Percentiles rank a stretch among this genome's conserved stretches.
phyloP scores from a whole-genome alignment of 2,329 filamentous ascomycete species.

The Exophiala calicioides region DNA sequence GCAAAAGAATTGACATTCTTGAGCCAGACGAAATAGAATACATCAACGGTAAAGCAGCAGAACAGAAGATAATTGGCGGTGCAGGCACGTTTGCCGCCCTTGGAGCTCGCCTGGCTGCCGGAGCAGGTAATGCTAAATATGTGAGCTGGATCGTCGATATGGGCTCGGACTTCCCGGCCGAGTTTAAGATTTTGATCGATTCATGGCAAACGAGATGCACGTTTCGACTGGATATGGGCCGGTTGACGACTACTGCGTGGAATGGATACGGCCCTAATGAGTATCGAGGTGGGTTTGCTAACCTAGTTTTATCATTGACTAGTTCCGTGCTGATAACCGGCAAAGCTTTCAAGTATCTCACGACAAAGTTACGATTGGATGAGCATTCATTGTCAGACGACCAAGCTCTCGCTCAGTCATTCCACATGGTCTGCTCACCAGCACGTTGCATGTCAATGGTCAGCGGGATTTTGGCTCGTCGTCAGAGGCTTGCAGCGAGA shows the following conservation, averaged over 20 bases:
- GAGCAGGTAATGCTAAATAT: constrained; percentile 61
- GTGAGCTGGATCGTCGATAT: constrained; percentile 91
- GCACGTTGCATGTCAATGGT: constrained; percentile 75
- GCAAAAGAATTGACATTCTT: background rate
- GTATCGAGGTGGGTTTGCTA: constrained; percentile 53
- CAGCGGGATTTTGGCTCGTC: constrained; percentile 62
- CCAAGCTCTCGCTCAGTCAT: constrained; percentile 71
- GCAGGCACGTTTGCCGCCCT: constrained; percentile 84
- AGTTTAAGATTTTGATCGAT: constrained; percentile 64
- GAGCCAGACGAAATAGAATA: constrained; percentile 91
- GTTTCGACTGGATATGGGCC: constrained; percentile 64
- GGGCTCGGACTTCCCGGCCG: constrained; percentile 79
- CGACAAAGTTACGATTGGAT: constrained; percentile 79
- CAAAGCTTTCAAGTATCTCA: constrained; percentile 80
- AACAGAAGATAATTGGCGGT: constrained; percentile 79
- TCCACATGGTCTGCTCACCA: constrained; percentile 86
- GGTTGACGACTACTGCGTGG: constrained; percentile 86
- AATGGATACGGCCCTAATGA: constrained; percentile 78
- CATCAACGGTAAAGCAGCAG: constrained; percentile 65
- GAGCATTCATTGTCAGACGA: constrained; percentile 66
- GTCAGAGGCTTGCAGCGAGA: constrained; percentile 40
- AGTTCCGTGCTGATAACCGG: background rate
- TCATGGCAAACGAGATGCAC: constrained; percentile 76
- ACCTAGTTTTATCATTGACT: background rate
- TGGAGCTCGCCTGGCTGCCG: constrained; percentile 85